Percentiles rank a stretch among this genome's conserved stretches.
These are phyloP conservation scores for Neurospora tetraspora DNA, from an alignment of 495 filamentous ascomycete genomes.

Conservation along the genomic window DNA sequence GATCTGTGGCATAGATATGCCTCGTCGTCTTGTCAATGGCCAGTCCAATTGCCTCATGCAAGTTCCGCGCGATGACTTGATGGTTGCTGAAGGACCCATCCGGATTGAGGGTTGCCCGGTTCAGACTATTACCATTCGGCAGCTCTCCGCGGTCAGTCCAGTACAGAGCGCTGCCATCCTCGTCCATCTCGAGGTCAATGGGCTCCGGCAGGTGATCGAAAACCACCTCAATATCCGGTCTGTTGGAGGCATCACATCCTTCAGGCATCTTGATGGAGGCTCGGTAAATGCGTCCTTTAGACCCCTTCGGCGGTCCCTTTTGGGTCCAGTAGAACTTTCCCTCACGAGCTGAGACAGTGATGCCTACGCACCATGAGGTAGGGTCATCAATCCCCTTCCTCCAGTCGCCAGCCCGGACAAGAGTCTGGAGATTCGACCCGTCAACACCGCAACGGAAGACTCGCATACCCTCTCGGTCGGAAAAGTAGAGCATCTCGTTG, in stretches of 20 bases:
- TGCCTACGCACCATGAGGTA: constrained; percentile 43
- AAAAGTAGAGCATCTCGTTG: constrained; percentile 34
- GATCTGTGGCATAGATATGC: constrained; percentile 34
- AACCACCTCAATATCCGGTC: constrained; percentile 33
- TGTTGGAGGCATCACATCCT: constrained; percentile 4
- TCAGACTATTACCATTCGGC: constrained; percentile 38
- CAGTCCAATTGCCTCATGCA: constrained; percentile 42
- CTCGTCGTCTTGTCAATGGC: constrained; percentile 28
- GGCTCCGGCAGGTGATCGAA: constrained; percentile 40
- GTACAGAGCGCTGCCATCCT: constrained; percentile 29
- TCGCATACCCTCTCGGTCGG: constrained; percentile 44
- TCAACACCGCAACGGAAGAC: constrained; percentile 38
- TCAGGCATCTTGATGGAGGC: constrained; percentile 26
- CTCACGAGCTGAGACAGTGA: constrained; percentile 28
- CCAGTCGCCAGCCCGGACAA: constrained; percentile 28
- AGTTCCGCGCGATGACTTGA: constrained; percentile 23
- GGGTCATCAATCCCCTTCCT: constrained; percentile 19
- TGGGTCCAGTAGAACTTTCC: constrained; percentile 48
- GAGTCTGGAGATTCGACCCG: constrained; percentile 32
- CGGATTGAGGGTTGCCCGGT: constrained; percentile 15
- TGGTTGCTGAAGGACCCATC: constrained; percentile 5
- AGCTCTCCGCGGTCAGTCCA: constrained; percentile 49
- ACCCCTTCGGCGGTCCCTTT: constrained; percentile 40
- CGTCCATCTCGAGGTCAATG: constrained; percentile 44
- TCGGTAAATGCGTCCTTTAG: constrained; percentile 37